These are phyloP conservation scores for Conoideocrella luteorostrata DNA, from an alignment of 2,329 filamentous ascomycete genomes.

Conservation along the genomic window DNA sequence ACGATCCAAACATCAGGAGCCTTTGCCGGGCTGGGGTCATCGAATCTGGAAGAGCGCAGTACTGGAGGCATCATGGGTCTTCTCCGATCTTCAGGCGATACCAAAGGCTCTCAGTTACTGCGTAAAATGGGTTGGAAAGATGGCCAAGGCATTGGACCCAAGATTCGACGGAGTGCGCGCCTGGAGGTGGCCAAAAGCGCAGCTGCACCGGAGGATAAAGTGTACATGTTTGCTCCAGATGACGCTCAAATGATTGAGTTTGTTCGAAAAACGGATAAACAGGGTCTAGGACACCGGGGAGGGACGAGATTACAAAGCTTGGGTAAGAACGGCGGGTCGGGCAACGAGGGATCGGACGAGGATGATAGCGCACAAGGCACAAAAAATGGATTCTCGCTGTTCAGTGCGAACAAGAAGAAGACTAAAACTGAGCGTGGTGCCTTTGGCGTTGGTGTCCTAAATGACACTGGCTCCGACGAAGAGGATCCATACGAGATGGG, in stretches of 20 bases:
- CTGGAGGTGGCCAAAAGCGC: constrained; percentile 42
- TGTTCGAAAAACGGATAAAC: constrained; percentile 58
- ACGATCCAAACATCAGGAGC: constrained; percentile 64
- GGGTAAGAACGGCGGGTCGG: constrained; percentile 27
- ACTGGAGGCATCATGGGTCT: constrained; percentile 60
- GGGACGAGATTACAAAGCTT: constrained; percentile 45
- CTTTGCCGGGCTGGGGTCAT: constrained; percentile 71
- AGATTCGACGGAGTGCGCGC: constrained; percentile 66
- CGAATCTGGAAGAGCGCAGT: constrained; percentile 45
- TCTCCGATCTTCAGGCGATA: constrained; percentile 67
- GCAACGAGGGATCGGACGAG: constrained; percentile 41
- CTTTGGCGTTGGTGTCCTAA: constrained; percentile 82
- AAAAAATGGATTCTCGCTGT: constrained; percentile 11
- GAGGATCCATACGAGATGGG: constrained; percentile 92
- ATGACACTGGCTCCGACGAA: constrained; percentile 90
- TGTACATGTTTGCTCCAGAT: constrained; percentile 78
- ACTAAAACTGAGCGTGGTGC: constrained; percentile 49
- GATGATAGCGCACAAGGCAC: constrained; percentile 8
- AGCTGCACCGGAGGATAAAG: constrained; percentile 35
- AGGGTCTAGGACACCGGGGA: constrained; percentile 62
- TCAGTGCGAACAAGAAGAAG: constrained; percentile 41
- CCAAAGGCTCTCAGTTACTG: constrained; percentile 78
- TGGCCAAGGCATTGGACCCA: constrained; percentile 87
- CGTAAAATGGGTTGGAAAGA: constrained; percentile 95
- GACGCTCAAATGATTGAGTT: constrained; percentile 66